Evolutionary conservation across 2,329 filamentous ascomycete genomes (phyloP).

Genomic region (Fusarium lateritium): DNA sequence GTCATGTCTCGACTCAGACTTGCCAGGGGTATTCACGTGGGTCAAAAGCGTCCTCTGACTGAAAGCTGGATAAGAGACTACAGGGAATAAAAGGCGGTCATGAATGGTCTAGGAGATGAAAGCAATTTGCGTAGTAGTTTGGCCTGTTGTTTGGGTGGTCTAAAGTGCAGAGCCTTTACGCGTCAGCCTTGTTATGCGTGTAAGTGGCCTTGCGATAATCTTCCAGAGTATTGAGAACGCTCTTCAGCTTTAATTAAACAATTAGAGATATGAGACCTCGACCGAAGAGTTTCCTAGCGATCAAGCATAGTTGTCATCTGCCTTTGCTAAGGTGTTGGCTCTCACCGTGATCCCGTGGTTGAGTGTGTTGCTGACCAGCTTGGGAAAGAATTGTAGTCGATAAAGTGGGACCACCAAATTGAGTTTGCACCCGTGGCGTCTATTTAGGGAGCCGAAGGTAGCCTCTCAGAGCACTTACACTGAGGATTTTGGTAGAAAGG

Average conservation of each 20-base stretch:
- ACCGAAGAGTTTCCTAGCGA: background rate
- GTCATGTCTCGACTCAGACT: conserved; percentile 41
- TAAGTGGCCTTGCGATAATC: conserved; percentile 23
- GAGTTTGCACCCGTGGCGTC: conserved; percentile 38
- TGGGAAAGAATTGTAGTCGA: conserved; percentile 37
- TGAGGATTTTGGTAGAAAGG: background rate
- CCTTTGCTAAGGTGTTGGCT: conserved; percentile 31
- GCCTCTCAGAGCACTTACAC: conserved; percentile 29
- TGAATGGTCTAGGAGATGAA: background rate
- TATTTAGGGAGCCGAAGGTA: conserved; percentile 6
- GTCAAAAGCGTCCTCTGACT: conserved; percentile 21
- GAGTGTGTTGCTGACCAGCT: conserved; percentile 44
- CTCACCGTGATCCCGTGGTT: conserved; percentile 37
- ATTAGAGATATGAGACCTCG: background rate
- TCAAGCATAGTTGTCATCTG: conserved; percentile 6
- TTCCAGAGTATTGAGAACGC: background rate
- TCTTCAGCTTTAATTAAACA: background rate
- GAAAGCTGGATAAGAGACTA: background rate
- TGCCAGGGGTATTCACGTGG: conserved; percentile 45
- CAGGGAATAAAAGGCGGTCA: conserved; percentile 7
- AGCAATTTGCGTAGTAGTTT: background rate
- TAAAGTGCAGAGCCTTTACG: conserved; percentile 16
- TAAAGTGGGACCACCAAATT: conserved; percentile 35
- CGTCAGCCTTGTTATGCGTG: conserved; percentile 17
- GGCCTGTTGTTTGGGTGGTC: background rate